phyloP scores from a whole-genome alignment of 2,329 filamentous ascomycete genomes.

The Ilyonectria robusta region DNA sequence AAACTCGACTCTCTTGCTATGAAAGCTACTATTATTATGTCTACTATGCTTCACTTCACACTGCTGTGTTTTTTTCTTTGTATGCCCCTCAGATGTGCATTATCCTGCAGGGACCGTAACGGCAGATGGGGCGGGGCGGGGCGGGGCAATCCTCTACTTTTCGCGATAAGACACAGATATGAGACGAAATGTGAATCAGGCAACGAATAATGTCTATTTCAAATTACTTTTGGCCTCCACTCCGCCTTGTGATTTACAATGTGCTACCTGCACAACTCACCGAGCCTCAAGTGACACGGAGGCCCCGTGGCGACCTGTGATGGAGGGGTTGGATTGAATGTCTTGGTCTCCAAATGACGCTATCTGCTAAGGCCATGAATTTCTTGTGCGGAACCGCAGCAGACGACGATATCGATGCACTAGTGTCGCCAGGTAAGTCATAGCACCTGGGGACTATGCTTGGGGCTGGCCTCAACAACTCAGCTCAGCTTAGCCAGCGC shows the following conservation, averaged over 20 bases:
- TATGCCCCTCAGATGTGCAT: conserved; percentile 5
- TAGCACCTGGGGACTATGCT: conserved; percentile 17
- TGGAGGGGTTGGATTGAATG: conserved; percentile 21
- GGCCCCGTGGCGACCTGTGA: conserved; percentile 13
- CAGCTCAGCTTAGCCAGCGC: conserved; percentile 7
- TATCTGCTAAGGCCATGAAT: conserved; percentile 34
- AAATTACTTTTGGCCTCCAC: neutral
- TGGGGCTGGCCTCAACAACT: conserved; percentile 16
- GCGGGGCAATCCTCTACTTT: conserved; percentile 12
- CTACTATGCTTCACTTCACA: conserved; percentile 28
- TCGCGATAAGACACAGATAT: conserved; percentile 29
- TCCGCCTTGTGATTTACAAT: neutral
- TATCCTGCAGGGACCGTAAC: conserved; percentile 18
- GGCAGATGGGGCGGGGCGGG: conserved; percentile 4
- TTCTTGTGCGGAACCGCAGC: conserved; percentile 39
- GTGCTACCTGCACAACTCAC: neutral
- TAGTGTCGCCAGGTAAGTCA: conserved; percentile 8
- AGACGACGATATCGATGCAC: conserved; percentile 18
- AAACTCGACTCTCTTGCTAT: conserved; percentile 47
- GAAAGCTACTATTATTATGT: conserved; percentile 31
- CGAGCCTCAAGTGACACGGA: conserved; percentile 13
- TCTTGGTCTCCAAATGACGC: conserved; percentile 38
- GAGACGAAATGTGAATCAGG: conserved; percentile 25
- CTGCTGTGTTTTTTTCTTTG: conserved; percentile 19
- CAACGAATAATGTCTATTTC: conserved; percentile 14